These are phyloP conservation scores for Plasmodium inui DNA, from an alignment of 169 alveolate species.

Conservation along the genomic window DNA sequence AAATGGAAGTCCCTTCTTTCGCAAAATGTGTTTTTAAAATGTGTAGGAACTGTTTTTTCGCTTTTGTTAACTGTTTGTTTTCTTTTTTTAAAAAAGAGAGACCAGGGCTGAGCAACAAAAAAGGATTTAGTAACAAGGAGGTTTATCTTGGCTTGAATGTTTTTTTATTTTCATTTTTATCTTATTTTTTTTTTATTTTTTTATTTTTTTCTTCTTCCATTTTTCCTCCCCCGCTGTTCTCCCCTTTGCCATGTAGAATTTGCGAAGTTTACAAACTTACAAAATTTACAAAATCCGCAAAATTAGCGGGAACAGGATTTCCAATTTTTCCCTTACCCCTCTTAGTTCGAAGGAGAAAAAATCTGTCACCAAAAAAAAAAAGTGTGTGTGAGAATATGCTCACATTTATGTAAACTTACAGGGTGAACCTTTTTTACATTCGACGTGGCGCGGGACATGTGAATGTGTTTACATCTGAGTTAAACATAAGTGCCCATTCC, in stretches of 20 bases:
- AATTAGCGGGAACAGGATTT: background rate
- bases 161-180: too few species aligned
- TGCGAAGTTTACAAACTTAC: background rate
- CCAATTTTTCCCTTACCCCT: background rate
- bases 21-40: background rate
- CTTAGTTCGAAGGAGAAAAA: constrained; percentile 2
- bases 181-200: background rate
- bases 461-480: background rate
- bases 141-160: background rate
- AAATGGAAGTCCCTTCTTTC: background rate
- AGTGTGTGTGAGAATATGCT: constrained; percentile 20
- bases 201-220: too few species aligned
- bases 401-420: background rate
- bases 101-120: background rate
- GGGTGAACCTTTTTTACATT: background rate
- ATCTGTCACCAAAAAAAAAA: background rate
- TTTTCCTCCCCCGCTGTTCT: background rate
- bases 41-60: background rate
- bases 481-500: background rate
- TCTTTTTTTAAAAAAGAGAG: background rate
- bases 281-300: background rate
- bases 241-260: background rate
- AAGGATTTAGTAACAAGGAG: background rate
- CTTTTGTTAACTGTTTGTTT: background rate
- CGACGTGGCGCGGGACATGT: background rate